phyloP scores from a whole-genome alignment of 2,329 filamentous ascomycete species.

The Curvularia lunata region DNA sequence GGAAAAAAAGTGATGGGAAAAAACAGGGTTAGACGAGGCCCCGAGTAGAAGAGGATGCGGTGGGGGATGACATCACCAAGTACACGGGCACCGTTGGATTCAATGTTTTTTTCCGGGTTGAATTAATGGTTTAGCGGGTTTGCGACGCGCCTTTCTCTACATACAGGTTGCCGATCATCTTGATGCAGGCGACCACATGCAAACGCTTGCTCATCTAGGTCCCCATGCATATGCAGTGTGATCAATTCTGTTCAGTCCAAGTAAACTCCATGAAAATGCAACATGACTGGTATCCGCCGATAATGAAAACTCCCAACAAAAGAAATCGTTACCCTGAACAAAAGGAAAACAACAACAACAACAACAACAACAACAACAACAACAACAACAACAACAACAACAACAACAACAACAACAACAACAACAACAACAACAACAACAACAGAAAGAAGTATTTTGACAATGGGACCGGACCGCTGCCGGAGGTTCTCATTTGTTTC shows the following conservation, averaged over 20 bases:
- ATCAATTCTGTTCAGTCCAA: neutral
- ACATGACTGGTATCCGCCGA: constrained; percentile 14
- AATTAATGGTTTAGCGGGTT: constrained; percentile 8
- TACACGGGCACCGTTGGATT: neutral
- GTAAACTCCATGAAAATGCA: constrained; percentile 14
- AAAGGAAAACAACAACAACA: constrained; percentile 6
- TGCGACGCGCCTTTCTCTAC: neutral
- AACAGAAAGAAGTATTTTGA: neutral
- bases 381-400: too few species aligned
- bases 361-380: too few species aligned
- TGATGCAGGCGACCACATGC: constrained; percentile 2
- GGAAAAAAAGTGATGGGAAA: too few species aligned
- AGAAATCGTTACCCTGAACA: constrained; percentile 6
- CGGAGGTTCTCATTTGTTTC: constrained; percentile 18
- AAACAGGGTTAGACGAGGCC: neutral
- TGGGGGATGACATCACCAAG: neutral
- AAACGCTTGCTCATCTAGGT: constrained; percentile 7
- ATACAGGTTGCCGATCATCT: constrained; percentile 4
- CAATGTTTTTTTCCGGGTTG: constrained; percentile 1
- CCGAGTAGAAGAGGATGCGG: neutral
- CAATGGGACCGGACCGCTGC: neutral
- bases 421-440: too few species aligned
- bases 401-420: too few species aligned
- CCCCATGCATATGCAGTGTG: constrained; percentile 3
- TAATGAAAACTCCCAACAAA: constrained; percentile 7